phyloP scores from a whole-genome alignment of 352 stramenopile genomes.

The Albugo laibachii region DNA sequence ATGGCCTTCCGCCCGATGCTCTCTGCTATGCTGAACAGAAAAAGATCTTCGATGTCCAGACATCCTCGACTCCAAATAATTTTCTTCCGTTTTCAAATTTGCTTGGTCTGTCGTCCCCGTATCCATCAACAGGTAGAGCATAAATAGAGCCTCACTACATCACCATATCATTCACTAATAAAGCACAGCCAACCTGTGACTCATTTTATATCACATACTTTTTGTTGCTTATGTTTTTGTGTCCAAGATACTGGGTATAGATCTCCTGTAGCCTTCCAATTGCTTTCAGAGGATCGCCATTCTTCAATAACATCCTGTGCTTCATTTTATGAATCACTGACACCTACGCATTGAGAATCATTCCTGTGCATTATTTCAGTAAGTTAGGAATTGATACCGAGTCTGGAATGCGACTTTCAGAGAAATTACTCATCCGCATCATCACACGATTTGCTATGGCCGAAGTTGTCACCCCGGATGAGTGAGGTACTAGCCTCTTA shows the following conservation, averaged over 20 bases:
- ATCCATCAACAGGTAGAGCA: constrained; percentile 42
- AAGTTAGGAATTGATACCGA: constrained; percentile 9
- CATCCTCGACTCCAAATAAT: constrained; percentile 6
- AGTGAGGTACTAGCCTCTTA: constrained; percentile 25
- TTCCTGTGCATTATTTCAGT: not conserved
- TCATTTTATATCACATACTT: constrained; percentile 14
- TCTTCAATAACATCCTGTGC: constrained; percentile 26
- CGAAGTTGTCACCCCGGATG: constrained; percentile 30
- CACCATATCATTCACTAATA: constrained; percentile 1
- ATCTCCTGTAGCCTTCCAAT: constrained; percentile 40
- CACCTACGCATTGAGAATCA: constrained; percentile 14
- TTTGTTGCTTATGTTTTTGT: constrained; percentile 54
- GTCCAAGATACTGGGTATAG: constrained; percentile 60
- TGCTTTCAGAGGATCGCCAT: constrained; percentile 15
- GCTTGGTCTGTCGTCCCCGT: not conserved
- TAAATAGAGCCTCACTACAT: constrained; percentile 32
- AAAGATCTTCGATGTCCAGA: not conserved
- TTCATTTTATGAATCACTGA: constrained; percentile 64
- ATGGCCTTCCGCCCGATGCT: too few relatives aligned
- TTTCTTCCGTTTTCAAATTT: constrained; percentile 9
- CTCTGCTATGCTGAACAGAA: too few relatives aligned
- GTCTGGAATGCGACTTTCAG: constrained; percentile 11
- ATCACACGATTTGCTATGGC: constrained; percentile 34
- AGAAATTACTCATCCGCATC: constrained; percentile 27
- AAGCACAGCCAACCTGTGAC: not conserved